Conservation (phyloP, 1,284 basidiomycete species). For the Pseudozyma pruni region DNA sequence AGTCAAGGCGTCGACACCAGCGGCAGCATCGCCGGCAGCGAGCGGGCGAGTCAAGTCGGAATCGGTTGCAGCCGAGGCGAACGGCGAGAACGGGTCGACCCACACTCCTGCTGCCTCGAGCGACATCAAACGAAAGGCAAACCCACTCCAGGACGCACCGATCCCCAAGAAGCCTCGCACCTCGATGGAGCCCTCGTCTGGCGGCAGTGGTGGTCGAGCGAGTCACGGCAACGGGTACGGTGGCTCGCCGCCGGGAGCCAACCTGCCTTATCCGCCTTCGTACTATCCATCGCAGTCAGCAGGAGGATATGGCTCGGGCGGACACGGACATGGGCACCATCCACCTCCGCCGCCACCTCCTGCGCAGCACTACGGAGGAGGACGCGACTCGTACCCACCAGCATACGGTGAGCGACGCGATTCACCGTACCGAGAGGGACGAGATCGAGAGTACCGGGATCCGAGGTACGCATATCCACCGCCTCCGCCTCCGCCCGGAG, state of each 20-base stretch:
- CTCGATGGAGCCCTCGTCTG: conserved; percentile 37
- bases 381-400: conserved; percentile 32
- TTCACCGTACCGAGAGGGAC: conserved; percentile 41
- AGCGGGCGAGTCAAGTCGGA: conserved; percentile 27
- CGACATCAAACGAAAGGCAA: conserved; percentile 44
- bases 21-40: conserved; percentile 15
- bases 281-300: conserved; percentile 29
- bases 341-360: conserved; percentile 13
- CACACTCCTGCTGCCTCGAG: conserved; percentile 7
- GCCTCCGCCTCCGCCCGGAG: conserved; percentile 28
- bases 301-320: conserved; percentile 12
- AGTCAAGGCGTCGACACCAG: conserved; percentile 1
- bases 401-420: conserved; percentile 34
- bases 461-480: conserved; percentile 39
- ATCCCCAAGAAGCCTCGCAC: conserved; percentile 55
- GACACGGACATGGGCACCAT: conserved; percentile 12
- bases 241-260: conserved; percentile 18
- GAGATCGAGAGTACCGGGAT: conserved; percentile 41
- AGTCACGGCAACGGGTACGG: conserved; percentile 40
- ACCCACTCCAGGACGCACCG: conserved; percentile 43
- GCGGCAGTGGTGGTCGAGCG: conserved; percentile 10
- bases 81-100: conserved; percentile 21
- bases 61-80: conserved; percentile 12
- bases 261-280: conserved; percentile 17
- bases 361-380: conserved; percentile 23